Evolutionary conservation across 2,329 filamentous ascomycete species (phyloP).

Genomic region (Byssothecium circinans): DNA sequence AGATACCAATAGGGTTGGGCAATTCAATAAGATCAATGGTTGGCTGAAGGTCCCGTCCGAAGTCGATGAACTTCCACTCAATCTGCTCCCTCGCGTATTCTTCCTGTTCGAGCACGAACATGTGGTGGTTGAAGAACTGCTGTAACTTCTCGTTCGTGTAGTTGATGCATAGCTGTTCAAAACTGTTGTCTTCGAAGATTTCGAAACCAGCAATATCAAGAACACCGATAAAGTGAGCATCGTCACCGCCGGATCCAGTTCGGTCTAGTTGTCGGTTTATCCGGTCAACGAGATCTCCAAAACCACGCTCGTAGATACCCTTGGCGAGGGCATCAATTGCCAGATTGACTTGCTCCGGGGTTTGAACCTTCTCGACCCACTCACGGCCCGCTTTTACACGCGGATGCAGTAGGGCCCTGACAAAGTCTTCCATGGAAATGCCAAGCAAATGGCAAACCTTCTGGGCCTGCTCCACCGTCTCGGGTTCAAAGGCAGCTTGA

Average conservation of each 20-base stretch:
- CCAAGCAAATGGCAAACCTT: constrained; percentile 83
- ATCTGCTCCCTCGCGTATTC: constrained; percentile 97
- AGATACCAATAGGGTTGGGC: constrained; percentile 96
- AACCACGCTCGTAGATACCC: constrained; percentile 95
- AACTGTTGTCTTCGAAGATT: constrained; percentile 98
- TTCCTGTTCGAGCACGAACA: constrained; percentile 98
- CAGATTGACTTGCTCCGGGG: constrained; percentile 90
- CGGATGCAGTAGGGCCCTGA: constrained; percentile 86
- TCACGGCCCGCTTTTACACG: constrained; percentile 93
- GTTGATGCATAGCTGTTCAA: constrained; percentile 99
- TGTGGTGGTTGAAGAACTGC: constrained; percentile 99
- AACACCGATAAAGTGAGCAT: constrained; percentile 94
- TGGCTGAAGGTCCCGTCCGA: constrained; percentile 92
- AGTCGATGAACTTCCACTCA: constrained; percentile 99
- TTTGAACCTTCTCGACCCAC: constrained; percentile 98
- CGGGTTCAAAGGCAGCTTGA: constrained; percentile 78
- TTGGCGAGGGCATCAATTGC: constrained; percentile 90
- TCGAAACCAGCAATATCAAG: constrained; percentile 99
- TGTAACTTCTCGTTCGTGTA: constrained; percentile 99
- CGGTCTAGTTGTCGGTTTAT: constrained; percentile 92
- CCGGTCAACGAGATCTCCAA: constrained; percentile 85
- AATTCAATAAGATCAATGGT: constrained; percentile 97
- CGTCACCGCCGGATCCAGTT: constrained; percentile 78
- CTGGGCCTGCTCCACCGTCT: constrained; percentile 73
- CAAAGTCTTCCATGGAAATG: constrained; percentile 80